These are phyloP conservation scores for Hymenochaete sp. DNA, from an alignment of 1,284 basidiomycete species.

Conservation along the genomic window DNA sequence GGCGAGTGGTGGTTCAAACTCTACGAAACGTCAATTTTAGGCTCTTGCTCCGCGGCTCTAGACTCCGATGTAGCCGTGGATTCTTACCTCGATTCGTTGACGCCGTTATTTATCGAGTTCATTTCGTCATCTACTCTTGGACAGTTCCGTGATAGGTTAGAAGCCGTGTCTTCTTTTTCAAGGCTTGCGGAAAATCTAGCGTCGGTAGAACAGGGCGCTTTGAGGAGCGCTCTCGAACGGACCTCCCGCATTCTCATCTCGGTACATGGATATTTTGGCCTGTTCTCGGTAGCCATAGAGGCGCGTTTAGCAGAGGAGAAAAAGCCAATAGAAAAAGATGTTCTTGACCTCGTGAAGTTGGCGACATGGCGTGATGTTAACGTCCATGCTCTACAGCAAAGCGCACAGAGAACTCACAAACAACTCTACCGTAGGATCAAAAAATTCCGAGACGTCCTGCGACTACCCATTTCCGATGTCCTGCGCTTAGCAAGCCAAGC, in stretches of 20 bases:
- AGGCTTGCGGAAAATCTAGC: slow-evolving; percentile 28
- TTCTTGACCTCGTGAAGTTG: slow-evolving; percentile 83
- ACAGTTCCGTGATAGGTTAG: slow-evolving; percentile 68
- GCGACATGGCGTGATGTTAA: slow-evolving; percentile 99
- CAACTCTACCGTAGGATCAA: slow-evolving; percentile 88
- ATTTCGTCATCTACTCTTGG: slow-evolving; percentile 75
- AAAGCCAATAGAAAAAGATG: slow-evolving; percentile 66
- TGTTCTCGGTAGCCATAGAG: slow-evolving; percentile 50
- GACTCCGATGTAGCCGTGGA: slow-evolving; percentile 28
- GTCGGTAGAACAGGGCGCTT: neutral
- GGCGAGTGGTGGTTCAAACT: slow-evolving; percentile 89
- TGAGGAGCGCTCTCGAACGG: slow-evolving; percentile 26
- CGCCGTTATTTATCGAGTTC: slow-evolving; percentile 80
- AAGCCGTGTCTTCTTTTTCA: slow-evolving; percentile 62
- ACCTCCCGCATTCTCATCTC: slow-evolving; percentile 26
- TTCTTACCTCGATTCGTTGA: slow-evolving; percentile 59
- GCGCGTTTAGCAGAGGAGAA: slow-evolving; percentile 54
- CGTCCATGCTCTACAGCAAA: slow-evolving; percentile 87
- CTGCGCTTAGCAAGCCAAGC: slow-evolving; percentile 24
- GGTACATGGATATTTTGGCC: slow-evolving; percentile 57
- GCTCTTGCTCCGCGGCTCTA: slow-evolving; percentile 43
- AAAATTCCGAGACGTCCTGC: slow-evolving; percentile 86
- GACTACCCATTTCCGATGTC: slow-evolving; percentile 53
- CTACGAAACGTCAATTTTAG: slow-evolving; percentile 74
- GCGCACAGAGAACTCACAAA: slow-evolving; percentile 85